Base-by-base conservation (phyloP, 805 yeast species). In the Suhomyces sp. region DNA sequence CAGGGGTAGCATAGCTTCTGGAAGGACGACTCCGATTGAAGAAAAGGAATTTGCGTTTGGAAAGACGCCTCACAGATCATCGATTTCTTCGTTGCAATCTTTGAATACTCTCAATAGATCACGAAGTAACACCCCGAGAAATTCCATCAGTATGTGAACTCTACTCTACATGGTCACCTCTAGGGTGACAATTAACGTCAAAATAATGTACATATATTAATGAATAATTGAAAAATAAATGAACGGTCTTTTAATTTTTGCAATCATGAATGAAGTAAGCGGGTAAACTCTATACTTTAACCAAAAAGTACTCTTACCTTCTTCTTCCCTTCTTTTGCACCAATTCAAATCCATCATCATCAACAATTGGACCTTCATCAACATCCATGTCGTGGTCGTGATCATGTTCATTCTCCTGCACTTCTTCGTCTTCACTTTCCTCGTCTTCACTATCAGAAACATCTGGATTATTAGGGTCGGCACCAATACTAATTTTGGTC, bases 331-430 rank as follows among this genome's bases (percentile, higher is more conserved):
- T 80, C 53, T 76, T 81, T 50, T 81, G 88, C 3, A 91, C 97
- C 42, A 88, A 61, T 49, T 88, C 93, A 53, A 91, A 91, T 1
- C 98, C 98, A 54, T 91, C 98, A 21, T 91, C 98, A 54, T 91
- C 98, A 6, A 91, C 72, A 7, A 83, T 55, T 2, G 95, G 95
- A 8, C 72, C 84, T 22, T 53, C 53, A 29, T 60, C 63, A 3
- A 59, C 47, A 11, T 63, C 65, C 67, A 65, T 62, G 7, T 43
- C 48, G 19, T 51, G 57, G 27, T 47, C 65, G 5, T 60, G 72
- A 27, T 52, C 69, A 2, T 47, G 53, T 2, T 43, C 39, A 3
- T 23, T 25, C 3, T 46, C 50, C 5, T 58, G 58, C 1, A 63
- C 76, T 4, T 67, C 74, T 0, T 65, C 76, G 0, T 70, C 80